Evolutionary conservation across 2,329 filamentous ascomycete genomes (phyloP).

Genomic region (Periconia macrospinosa): DNA sequence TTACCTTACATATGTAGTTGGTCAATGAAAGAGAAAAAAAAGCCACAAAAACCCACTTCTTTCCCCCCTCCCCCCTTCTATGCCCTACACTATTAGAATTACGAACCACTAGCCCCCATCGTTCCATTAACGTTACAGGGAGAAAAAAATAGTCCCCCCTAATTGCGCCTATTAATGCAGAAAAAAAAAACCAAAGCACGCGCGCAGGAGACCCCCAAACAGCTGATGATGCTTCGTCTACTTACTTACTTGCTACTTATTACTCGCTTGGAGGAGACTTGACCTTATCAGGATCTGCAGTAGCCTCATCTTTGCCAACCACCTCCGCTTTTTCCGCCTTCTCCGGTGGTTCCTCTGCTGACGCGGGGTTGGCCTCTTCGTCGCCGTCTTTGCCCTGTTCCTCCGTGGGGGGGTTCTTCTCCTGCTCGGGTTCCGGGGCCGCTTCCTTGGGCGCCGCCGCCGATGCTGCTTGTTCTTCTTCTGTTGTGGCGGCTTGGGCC

Average conservation of each 20-base stretch:
- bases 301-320: slow-evolving; percentile 1
- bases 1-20: too few species aligned
- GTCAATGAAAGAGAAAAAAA: too few species aligned
- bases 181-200: background rate
- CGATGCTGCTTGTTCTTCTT: background rate
- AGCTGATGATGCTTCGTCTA: background rate
- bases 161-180: too few species aligned
- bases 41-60: too few species aligned
- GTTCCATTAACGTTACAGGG: too few species aligned
- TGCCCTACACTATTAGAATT: too few species aligned
- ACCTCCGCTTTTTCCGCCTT: slow-evolving; percentile 14
- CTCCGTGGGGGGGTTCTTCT: slow-evolving; percentile 2
- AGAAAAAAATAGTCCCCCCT: too few species aligned
- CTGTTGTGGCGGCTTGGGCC: too few species aligned
- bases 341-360: slow-evolving; percentile 14
- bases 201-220: background rate
- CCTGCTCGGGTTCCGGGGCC: slow-evolving; percentile 1
- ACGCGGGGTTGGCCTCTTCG: slow-evolving; percentile 3
- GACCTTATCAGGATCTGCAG: slow-evolving; percentile 7
- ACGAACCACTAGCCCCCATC: too few species aligned
- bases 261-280: background rate
- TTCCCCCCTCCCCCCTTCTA: too few species aligned
- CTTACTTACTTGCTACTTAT: too few species aligned
- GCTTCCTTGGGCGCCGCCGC: background rate
- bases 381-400: background rate